These are phyloP conservation scores for Cladosporium sp. DNA, from an alignment of 2,329 filamentous ascomycete species.

Conservation along the genomic window DNA sequence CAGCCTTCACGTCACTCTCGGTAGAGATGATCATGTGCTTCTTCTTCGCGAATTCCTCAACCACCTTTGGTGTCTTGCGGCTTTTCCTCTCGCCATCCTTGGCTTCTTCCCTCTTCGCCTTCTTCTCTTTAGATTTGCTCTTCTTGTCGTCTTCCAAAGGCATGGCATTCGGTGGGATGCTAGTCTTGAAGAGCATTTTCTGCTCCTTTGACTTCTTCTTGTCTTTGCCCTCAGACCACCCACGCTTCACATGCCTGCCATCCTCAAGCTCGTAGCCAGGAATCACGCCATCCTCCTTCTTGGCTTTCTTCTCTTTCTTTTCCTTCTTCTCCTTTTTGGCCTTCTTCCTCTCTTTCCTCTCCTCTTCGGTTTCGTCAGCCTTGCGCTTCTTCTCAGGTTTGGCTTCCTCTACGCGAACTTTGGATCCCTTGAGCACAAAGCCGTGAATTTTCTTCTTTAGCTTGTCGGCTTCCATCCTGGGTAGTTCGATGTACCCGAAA, in stretches of 20 bases:
- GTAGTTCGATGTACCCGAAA: conserved; percentile 89
- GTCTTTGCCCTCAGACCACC: conserved; percentile 69
- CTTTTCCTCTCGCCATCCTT: conserved; percentile 56
- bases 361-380: conserved; percentile 36
- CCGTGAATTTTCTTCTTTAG: conserved; percentile 90
- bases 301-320: conserved; percentile 48
- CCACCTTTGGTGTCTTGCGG: conserved; percentile 59
- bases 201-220: conserved; percentile 25
- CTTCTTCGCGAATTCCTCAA: conserved; percentile 90
- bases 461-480: conserved; percentile 80
- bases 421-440: conserved; percentile 77
- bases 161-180: conserved; percentile 58
- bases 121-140: conserved; percentile 37
- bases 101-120: conserved; percentile 60
- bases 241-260: conserved; percentile 80
- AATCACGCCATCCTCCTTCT: conserved; percentile 54
- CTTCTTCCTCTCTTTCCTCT: conserved; percentile 52
- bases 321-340: conserved; percentile 57
- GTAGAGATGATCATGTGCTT: conserved; percentile 39
- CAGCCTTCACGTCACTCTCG: conserved; percentile 27
- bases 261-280: conserved; percentile 71
- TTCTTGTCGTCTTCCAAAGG: conserved; percentile 62
- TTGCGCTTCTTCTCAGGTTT: conserved; percentile 60
- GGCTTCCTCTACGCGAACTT: conserved; percentile 82
- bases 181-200: conserved; percentile 73